Evolutionary conservation across 2,329 filamentous ascomycete species (phyloP), one percentile per base, ranked within the genome.

Genomic region (Arthrobotrys megalospora): DNA sequence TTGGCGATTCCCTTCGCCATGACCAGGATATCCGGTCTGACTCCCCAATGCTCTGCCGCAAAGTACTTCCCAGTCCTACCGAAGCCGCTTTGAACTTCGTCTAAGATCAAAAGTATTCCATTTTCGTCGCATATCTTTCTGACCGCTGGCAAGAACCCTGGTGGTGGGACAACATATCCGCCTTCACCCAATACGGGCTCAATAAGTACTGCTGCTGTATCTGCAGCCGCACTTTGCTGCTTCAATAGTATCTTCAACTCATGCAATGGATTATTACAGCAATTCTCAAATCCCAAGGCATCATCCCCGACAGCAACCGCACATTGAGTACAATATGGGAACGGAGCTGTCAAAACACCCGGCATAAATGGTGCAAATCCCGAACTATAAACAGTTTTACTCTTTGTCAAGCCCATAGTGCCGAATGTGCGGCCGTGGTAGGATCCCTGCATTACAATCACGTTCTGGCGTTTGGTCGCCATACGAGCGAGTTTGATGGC

Each of bases 31-130:
- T 86, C 85, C 1, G 85, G 85, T 16, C 84, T 82, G 16, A 86
- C 85, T 24, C 82, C 83, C 72, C 82, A 85, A 72, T 86, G 84
- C 76, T 86, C 84, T 11, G 85, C 81, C 5, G 85, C 85, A 72
- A 85, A 86, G 83, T 86, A 85, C 48, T 84, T 84, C 19, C 85
- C 85, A 1, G 85, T 86, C 34, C 85, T 83, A 1, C 85, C 85
- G 80, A 85, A 85, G 7, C 85, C 85, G 34, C 81, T 85, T 66
- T 86, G 85, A 1, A 86, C 85, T 70, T 86, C 85, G 68, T 86
- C 85, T 11, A 81, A 80, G 3, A 86, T 84, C 5, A 86, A 82
- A 1, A 86, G 83, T 55, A 86, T 85, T 47, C 84, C 83, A 81
- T 86, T 82, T 79, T 85, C 84, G 69, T 86, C 84, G 72, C 85